phyloP scores from a whole-genome alignment of 257 asterid species.

The Leonotis leonurus region DNA sequence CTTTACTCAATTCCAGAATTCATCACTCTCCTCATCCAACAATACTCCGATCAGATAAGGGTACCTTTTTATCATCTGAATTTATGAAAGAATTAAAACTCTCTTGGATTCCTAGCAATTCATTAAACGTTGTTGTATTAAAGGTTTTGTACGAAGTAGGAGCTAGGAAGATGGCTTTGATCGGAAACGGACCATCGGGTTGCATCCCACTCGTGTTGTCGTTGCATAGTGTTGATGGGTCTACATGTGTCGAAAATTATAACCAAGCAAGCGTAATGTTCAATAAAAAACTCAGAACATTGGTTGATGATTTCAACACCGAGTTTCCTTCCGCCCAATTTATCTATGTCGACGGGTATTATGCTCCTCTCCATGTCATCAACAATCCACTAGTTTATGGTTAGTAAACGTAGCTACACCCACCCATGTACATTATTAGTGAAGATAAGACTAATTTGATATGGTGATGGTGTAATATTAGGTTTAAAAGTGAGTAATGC shows the following conservation, averaged over 20 bases:
- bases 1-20: constrained; percentile 33
- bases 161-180: constrained; percentile 59
- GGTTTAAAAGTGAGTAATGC: constrained; percentile 27
- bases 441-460: too few relatives aligned
- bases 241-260: constrained; percentile 50
- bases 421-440: too few relatives aligned
- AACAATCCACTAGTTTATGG: constrained; percentile 55
- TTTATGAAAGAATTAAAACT: too few relatives aligned
- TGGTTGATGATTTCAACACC: constrained; percentile 59
- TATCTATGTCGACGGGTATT: constrained; percentile 62
- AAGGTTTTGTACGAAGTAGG: constrained; percentile 55
- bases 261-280: constrained; percentile 57
- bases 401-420: too few relatives aligned
- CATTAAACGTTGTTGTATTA: too few relatives aligned
- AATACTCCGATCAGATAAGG: constrained; percentile 35
- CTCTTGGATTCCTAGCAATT: too few relatives aligned
- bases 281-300: constrained; percentile 40
- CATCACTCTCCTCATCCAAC: constrained; percentile 36
- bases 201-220: constrained; percentile 82
- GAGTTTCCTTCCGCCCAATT: constrained; percentile 49
- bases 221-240: constrained; percentile 56
- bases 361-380: constrained; percentile 56
- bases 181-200: constrained; percentile 70
- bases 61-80: background rate
- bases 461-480: too few relatives aligned